These are phyloP conservation scores for Aspergillus awamori DNA, from an alignment of 2,329 filamentous ascomycete genomes.

Conservation along the genomic window DNA sequence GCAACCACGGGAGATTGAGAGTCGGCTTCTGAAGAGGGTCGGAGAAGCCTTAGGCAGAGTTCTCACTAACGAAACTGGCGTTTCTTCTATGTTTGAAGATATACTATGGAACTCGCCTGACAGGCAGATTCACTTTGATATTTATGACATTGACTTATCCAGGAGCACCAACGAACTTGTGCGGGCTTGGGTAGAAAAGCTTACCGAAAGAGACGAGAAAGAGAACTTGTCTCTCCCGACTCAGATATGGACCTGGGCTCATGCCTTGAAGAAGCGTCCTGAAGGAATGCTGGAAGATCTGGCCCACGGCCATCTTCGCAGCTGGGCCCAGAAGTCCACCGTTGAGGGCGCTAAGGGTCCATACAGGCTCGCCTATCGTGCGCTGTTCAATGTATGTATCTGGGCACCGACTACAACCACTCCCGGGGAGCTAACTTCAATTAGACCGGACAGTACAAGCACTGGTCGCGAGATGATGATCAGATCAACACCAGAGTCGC, in stretches of 20 bases:
- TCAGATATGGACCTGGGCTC: neutral
- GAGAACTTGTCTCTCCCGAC: neutral
- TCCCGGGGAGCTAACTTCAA: neutral
- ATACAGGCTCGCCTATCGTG: neutral
- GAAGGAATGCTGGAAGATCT: neutral
- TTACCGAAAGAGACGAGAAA: neutral
- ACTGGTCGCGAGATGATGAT: neutral
- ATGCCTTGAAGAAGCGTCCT: neutral
- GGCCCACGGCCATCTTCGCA: neutral
- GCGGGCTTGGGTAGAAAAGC: neutral
- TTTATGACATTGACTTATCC: neutral
- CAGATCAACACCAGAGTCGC: neutral
- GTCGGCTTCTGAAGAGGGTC: neutral
- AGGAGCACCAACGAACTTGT: neutral
- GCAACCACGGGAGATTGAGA: neutral
- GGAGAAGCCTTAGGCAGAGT: neutral
- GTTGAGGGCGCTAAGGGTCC: neutral
- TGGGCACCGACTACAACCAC: no score
- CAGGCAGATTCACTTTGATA: neutral
- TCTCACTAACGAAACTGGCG: neutral
- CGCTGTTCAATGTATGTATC: neutral
- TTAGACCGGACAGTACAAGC: neutral
- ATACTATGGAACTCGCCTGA: neutral
- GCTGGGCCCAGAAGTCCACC: neutral
- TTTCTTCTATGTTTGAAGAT: neutral